Evolutionary conservation across 1,139 yeast species (phyloP).

Genomic region (Ogataea hybrid): DNA sequence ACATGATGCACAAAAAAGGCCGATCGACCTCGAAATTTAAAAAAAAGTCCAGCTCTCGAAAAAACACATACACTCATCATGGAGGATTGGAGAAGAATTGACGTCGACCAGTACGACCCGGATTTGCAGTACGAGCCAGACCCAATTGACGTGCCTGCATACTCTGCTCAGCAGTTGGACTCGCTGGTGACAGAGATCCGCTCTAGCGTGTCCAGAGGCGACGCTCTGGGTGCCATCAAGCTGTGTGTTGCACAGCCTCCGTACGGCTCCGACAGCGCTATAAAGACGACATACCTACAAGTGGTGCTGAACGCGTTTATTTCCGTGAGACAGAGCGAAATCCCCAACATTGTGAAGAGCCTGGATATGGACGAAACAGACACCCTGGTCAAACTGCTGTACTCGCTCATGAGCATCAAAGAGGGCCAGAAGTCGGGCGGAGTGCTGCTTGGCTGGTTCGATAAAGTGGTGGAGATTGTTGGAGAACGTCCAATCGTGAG

Average conservation of each 20-base stretch:
- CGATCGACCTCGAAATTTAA: conserved; percentile 7
- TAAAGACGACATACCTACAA: conserved; percentile 50
- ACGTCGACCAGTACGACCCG: conserved; percentile 86
- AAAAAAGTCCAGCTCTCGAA: neutral
- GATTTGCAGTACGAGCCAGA: conserved; percentile 42
- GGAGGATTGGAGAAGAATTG: conserved; percentile 67
- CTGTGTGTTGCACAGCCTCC: conserved; percentile 74
- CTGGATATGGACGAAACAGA: conserved; percentile 70
- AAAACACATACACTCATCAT: conserved; percentile 13
- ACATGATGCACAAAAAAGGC: conserved; percentile 2
- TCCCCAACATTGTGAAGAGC: conserved; percentile 55
- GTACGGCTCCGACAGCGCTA: conserved; percentile 65
- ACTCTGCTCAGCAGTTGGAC: conserved; percentile 49
- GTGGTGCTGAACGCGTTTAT: conserved; percentile 75
- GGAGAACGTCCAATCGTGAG: conserved; percentile 91
- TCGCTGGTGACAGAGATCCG: conserved; percentile 58
- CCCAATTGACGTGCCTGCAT: conserved; percentile 20
- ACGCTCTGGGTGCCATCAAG: conserved; percentile 62
- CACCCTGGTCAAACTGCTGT: conserved; percentile 77
- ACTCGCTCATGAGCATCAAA: conserved; percentile 76
- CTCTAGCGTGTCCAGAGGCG: conserved; percentile 67
- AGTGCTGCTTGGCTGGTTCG: conserved; percentile 84
- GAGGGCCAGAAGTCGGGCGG: conserved; percentile 89
- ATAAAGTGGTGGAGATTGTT: conserved; percentile 76
- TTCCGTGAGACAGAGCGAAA: conserved; percentile 72